Conservation (phyloP, 805 yeast genomes). For the Schizosaccharomyces lindneri region DNA sequence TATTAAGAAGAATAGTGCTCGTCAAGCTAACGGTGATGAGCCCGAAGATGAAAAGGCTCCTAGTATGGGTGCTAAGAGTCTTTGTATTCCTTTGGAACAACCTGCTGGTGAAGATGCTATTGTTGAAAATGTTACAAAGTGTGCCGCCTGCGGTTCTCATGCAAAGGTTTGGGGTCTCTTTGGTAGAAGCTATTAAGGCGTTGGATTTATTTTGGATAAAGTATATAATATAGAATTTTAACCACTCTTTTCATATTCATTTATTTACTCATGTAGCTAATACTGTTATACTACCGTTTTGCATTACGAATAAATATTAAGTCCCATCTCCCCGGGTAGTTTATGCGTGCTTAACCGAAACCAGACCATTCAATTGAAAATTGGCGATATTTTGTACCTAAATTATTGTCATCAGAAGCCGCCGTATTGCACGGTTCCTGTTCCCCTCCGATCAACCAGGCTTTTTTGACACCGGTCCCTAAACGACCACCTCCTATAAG, state of each 20-base stretch:
- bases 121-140: constrained; percentile 43
- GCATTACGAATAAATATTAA: background rate
- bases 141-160: constrained; percentile 55
- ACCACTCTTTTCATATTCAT: background rate
- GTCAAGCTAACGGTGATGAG: constrained; percentile 46
- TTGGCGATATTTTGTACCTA: background rate
- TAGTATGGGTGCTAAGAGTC: constrained; percentile 95
- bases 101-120: constrained; percentile 29
- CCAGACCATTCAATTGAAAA: background rate
- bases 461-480: constrained; percentile 78
- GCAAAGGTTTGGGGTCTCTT: constrained; percentile 82
- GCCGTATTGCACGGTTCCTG: background rate
- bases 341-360: background rate
- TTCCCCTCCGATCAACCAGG: constrained; percentile 30
- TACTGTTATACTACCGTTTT: background rate
- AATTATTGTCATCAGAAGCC: background rate
- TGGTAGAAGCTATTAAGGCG: constrained; percentile 67
- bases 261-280: background rate
- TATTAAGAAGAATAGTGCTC: constrained; percentile 71
- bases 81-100: constrained; percentile 89
- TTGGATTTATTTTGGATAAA: background rate
- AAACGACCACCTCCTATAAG: constrained; percentile 69
- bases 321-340: background rate
- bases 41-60: constrained; percentile 94
- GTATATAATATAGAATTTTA: background rate